A percentile compares a stretch with the other conserved stretches of the same genome.
Conservation (phyloP, 768 basidiomycete genomes). For the Tulasnella sp. region DNA sequence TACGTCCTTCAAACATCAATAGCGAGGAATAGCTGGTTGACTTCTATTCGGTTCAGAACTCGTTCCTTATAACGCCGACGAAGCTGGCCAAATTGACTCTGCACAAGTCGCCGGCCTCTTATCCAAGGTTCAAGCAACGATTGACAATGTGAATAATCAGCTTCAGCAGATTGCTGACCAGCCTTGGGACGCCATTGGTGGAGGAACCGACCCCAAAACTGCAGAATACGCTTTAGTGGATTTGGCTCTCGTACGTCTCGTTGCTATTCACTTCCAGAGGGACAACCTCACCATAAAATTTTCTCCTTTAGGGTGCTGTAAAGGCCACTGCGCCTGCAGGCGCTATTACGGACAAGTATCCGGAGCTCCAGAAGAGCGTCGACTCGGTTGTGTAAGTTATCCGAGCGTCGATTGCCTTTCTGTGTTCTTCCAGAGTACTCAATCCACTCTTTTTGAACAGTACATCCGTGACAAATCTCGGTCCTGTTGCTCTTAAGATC, state of each 20-base stretch:
- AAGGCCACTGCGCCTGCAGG: not conserved
- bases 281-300: not conserved
- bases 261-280: not conserved
- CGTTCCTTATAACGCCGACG: not conserved
- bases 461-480: not conserved
- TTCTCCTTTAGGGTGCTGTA: not conserved
- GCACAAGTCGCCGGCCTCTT: not conserved
- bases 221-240: not conserved
- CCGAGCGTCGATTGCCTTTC: not conserved
- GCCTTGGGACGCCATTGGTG: not conserved
- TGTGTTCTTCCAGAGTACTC: not conserved
- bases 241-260: not conserved
- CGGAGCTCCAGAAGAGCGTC: not conserved
- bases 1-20: not conserved
- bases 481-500: not conserved
- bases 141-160: not conserved
- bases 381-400: not conserved
- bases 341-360: not conserved
- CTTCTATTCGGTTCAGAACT: not conserved
- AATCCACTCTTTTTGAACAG: not conserved
- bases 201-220: not conserved
- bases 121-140: not conserved
- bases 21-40: not conserved
- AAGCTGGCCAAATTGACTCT: not conserved
- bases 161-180: not conserved